Conservation (phyloP, 805 yeast species). For the Kodamaea laetipori region DNA sequence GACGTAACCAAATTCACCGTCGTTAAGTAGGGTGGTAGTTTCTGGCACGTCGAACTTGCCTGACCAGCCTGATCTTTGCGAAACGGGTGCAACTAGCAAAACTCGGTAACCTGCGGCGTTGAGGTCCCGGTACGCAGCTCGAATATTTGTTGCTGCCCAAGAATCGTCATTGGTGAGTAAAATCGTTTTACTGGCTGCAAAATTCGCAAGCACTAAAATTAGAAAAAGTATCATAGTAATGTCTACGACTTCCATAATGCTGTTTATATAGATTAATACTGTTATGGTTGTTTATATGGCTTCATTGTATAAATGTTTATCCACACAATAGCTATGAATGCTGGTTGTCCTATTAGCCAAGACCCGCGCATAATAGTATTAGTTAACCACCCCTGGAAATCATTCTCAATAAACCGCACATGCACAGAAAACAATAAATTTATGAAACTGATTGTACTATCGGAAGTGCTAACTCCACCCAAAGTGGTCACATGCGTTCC, state of each 20-base stretch:
- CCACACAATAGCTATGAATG: too few species aligned
- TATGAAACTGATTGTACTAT: conserved; percentile 5
- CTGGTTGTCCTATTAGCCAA: too few species aligned
- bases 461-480: not conserved
- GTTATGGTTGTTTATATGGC: too few species aligned
- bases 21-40: conserved; percentile 37
- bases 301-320: too few species aligned
- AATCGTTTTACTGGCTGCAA: conserved; percentile 35
- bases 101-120: conserved; percentile 50
- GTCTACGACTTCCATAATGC: too few species aligned
- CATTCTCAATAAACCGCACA: too few species aligned
- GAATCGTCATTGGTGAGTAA: conserved; percentile 59
- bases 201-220: not conserved
- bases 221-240: not conserved
- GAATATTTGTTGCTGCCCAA: conserved; percentile 57
- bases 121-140: conserved; percentile 54
- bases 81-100: conserved; percentile 52
- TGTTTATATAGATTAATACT: too few species aligned
- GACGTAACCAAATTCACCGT: conserved; percentile 51
- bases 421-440: too few species aligned
- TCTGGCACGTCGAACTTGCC: conserved; percentile 51
- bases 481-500: not conserved
- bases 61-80: conserved; percentile 54
- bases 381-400: too few species aligned
- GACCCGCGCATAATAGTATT: too few species aligned